phyloP scores from a whole-genome alignment of 2,329 filamentous ascomycete genomes.

The Trichoderma atrobrunneum region DNA sequence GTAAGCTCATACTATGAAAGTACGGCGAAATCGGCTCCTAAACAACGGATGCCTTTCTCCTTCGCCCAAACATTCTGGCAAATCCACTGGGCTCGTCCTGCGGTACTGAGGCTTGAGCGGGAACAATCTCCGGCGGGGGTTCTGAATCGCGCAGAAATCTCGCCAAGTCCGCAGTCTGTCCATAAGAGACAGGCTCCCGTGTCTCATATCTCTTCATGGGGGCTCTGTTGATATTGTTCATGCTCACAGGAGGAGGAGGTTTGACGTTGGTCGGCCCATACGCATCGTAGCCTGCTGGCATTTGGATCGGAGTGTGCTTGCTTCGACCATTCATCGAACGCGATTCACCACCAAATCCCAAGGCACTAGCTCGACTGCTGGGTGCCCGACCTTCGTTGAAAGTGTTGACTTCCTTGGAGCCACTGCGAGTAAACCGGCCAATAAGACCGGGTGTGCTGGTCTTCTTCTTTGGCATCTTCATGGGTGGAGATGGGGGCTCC shows the following conservation, averaged over 20 bases:
- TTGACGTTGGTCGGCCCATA: constrained; percentile 33
- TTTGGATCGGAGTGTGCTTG: constrained; percentile 54
- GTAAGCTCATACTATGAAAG: neutral
- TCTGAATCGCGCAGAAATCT: constrained; percentile 69
- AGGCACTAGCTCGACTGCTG: constrained; percentile 39
- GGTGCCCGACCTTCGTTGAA: constrained; percentile 35
- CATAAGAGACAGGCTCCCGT: constrained; percentile 50
- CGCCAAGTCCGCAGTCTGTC: constrained; percentile 65
- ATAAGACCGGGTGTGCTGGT: constrained; percentile 63
- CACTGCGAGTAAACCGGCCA: constrained; percentile 49
- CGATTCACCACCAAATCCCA: neutral
- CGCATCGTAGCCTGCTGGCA: constrained; percentile 45
- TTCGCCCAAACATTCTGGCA: constrained; percentile 49
- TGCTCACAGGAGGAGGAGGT: constrained; percentile 30
- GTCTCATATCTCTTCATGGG: constrained; percentile 59
- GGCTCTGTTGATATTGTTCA: constrained; percentile 42
- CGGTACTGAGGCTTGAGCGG: constrained; percentile 26
- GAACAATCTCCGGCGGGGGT: constrained; percentile 49
- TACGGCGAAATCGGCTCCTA: constrained; percentile 18
- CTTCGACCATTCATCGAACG: constrained; percentile 25
- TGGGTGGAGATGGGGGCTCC: constrained; percentile 39
- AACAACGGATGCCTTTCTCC: constrained; percentile 44
- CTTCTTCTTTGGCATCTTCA: constrained; percentile 52
- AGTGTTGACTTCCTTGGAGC: constrained; percentile 26
- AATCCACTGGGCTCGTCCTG: constrained; percentile 42